A percentile compares a stretch with the other conserved stretches of the same genome.
Conservation (phyloP, 148 eudicot species). For the Camellia lanceoleosa region DNA sequence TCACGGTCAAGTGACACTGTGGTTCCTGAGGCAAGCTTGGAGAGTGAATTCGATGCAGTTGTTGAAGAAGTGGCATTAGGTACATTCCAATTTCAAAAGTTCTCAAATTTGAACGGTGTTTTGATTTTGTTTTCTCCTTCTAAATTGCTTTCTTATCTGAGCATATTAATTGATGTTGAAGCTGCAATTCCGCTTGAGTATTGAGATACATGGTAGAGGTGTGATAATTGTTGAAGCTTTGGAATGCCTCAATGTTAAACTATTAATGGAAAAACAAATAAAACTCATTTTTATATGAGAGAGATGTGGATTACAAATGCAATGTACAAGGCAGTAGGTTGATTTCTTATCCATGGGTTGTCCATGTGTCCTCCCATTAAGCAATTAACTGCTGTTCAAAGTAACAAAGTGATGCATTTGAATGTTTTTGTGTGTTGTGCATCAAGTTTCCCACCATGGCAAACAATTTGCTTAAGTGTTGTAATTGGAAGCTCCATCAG, state of each 20-base stretch:
- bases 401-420: not conserved
- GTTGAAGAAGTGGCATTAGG: slow-evolving; percentile 37
- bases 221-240: not conserved
- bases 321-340: not conserved
- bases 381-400: slow-evolving; percentile 2
- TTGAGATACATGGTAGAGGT: not conserved
- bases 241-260: not conserved
- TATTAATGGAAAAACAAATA: not conserved
- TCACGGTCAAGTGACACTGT: slow-evolving; percentile 20
- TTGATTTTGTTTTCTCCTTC: not conserved
- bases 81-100: slow-evolving; percentile 19
- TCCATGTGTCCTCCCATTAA: not conserved
- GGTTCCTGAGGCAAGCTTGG: slow-evolving; percentile 30
- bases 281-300: not conserved
- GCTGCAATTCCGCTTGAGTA: not conserved
- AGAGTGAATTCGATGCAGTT: slow-evolving; percentile 27
- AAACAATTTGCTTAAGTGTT: not conserved
- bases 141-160: slow-evolving; percentile 4
- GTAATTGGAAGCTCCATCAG: not conserved
- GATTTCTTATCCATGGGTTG: not conserved
- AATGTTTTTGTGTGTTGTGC: not conserved
- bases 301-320: not conserved
- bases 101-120: not conserved
- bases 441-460: not conserved
- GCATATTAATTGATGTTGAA: not conserved